Conservation (phyloP, 495 filamentous ascomycete genomes). For the Podospora australis region DNA sequence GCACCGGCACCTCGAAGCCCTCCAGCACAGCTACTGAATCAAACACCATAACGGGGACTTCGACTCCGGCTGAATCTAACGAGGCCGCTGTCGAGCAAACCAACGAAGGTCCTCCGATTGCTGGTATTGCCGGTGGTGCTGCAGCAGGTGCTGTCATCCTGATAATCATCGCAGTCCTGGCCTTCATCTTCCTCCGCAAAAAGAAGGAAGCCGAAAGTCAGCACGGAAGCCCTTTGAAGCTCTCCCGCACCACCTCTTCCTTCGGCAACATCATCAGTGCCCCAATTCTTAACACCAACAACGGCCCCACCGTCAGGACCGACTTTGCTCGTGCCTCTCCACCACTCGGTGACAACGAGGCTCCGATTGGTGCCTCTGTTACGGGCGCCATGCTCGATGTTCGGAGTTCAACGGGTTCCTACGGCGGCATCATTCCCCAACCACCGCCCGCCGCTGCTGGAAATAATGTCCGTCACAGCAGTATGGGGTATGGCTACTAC, state of each 20-base stretch:
- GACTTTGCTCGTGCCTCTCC: conserved; percentile 29
- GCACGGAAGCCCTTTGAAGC: conserved; percentile 20
- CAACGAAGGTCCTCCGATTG: conserved; percentile 12
- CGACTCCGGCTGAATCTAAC: conserved; percentile 2
- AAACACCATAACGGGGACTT: conserved; percentile 1
- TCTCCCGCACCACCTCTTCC: conserved; percentile 38
- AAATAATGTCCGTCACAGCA: conserved; percentile 2
- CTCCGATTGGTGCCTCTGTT: not conserved
- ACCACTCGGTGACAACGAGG: not conserved
- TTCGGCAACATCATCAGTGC: conserved; percentile 42
- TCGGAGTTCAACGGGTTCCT: conserved; percentile 1
- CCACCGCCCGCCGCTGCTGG: too few relatives aligned
- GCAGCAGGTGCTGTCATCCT: conserved; percentile 18
- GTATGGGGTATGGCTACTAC: too few relatives aligned
- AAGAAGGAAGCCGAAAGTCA: conserved; percentile 19
- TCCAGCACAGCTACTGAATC: conserved; percentile 2
- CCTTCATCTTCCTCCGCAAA: conserved; percentile 23
- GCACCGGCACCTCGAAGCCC: conserved; percentile 6
- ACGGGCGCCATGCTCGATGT: conserved; percentile 1
- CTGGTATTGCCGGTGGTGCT: conserved; percentile 21
- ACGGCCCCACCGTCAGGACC: conserved; percentile 18
- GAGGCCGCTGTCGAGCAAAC: not conserved
- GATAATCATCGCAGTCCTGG: conserved; percentile 26
- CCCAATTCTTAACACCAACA: conserved; percentile 33
- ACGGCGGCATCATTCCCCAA: not conserved